These are phyloP conservation scores for Mortierella sp. DNA, from an alignment of 371 early-diverging fungal species.

Conservation along the genomic window DNA sequence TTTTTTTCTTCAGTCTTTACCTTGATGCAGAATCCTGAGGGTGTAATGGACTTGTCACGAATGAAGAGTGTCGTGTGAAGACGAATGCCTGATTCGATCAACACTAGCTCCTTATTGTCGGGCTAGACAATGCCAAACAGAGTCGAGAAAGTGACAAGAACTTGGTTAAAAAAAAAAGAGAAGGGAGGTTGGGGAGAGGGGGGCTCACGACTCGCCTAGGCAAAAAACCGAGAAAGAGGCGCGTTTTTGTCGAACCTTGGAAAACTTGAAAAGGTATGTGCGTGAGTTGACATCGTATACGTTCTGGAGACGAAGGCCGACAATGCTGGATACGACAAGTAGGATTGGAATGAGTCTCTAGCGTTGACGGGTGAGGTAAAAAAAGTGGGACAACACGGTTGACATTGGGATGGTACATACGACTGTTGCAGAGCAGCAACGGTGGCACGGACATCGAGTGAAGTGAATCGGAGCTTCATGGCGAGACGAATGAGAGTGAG, in stretches of 20 bases:
- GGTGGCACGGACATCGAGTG: conserved; percentile 88
- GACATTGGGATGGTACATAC: conserved; percentile 46
- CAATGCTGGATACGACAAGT: conserved; percentile 56
- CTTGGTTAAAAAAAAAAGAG: background rate
- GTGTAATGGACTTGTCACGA: conserved; percentile 88
- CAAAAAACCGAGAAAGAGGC: background rate
- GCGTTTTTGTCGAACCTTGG: conserved; percentile 63
- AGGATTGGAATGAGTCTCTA: background rate
- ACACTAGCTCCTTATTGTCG: conserved; percentile 87
- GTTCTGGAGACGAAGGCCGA: conserved; percentile 92
- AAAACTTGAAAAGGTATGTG: conserved; percentile 94
- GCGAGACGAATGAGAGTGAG: conserved; percentile 1
- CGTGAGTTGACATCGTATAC: conserved; percentile 93
- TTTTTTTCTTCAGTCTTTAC: conserved; percentile 35
- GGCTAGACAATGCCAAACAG: conserved; percentile 58
- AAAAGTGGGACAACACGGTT: background rate
- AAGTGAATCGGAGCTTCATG: conserved; percentile 82
- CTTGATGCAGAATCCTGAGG: conserved; percentile 90
- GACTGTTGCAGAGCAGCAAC: conserved; percentile 76
- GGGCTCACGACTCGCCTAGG: background rate
- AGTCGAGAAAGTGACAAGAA: background rate
- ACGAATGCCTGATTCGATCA: conserved; percentile 95
- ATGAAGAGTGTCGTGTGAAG: conserved; percentile 91
- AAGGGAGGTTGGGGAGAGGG: background rate
- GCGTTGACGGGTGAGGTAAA: too few relatives aligned